Evolutionary conservation across 2,329 filamentous ascomycete genomes (phyloP), one percentile per base, ranked within the genome.

Genomic region (Claviceps sp.): DNA sequence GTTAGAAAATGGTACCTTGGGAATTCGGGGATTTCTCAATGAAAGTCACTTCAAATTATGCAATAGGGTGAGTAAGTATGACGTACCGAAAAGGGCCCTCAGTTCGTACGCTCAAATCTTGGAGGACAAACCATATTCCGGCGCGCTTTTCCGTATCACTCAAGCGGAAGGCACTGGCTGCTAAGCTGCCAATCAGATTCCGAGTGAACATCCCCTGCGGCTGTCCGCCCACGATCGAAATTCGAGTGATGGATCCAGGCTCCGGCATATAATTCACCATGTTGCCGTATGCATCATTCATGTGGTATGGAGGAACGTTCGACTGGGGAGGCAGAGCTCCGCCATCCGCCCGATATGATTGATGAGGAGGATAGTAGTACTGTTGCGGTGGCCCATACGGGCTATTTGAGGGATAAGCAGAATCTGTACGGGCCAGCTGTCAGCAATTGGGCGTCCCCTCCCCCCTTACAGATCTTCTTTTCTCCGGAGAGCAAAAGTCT

Each of bases 111-210:
- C 89, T 95, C 44, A 98, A 74, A 69, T 98, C 93, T 66, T 96
- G 91, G 50, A 97, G 74, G 45, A 98, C 86, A 61, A 98, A 98
- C 91, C 91, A 98, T 57, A 95, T 89, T 2, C 91, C 91, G 49
- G 87, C 81, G 64, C 88, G 86, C 57, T 88, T 84, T 16, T 86
- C 74, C 0, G 82, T 79, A 58, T 97, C 90, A 2, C 80, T 83
- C 50, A 97, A 76, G 36, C 85, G 81, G 63, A 90, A 91, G 1
- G 91, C 91, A 61, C 90, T 95, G 36, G 90, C 89, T 5, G 88
- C 84, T 49, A 95, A 73, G 65, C 87, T 95, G 2, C 93, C 93
- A 56, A 98, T 97, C 9, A 98, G 77, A 62, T 97, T 98, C 50
- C 91, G 76, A 0, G 90, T 96, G 64, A 91, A 95, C 88, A 95